Conservation (phyloP, 106 monocot species). For the Phalaenopsis equestris region DNA sequence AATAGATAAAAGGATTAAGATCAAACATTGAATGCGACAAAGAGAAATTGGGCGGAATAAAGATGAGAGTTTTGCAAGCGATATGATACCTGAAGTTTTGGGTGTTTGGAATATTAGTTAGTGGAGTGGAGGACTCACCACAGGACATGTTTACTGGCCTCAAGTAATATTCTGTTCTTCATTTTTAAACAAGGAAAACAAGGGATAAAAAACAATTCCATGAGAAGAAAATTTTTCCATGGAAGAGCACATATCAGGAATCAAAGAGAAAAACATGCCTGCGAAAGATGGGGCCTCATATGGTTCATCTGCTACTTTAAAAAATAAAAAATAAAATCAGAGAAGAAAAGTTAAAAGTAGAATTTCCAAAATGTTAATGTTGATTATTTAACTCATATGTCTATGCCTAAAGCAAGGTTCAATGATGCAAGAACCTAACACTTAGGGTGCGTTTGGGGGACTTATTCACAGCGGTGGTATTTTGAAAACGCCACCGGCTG, state of each 20-base stretch:
- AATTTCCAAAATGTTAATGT: neutral
- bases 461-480: too few relatives aligned
- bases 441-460: too few relatives aligned
- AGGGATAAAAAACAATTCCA: neutral
- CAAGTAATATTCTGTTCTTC: conserved; percentile 13
- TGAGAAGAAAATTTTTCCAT: neutral
- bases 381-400: neutral
- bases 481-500: too few relatives aligned
- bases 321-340: neutral
- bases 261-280: neutral
- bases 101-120: conserved; percentile 16
- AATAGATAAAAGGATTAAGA: neutral
- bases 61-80: neutral
- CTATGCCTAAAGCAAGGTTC: too few relatives aligned
- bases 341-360: neutral
- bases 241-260: neutral
- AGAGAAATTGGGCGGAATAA: neutral
- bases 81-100: conserved; percentile 31
- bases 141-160: conserved; percentile 12
- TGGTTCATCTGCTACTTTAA: neutral
- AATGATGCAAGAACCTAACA: too few relatives aligned
- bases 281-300: neutral
- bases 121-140: conserved; percentile 10
- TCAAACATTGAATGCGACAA: neutral
- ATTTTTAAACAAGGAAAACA: conserved; percentile 1